phyloP scores from a whole-genome alignment of 208 protist genomes.

The Porcisia hertigi region DNA sequence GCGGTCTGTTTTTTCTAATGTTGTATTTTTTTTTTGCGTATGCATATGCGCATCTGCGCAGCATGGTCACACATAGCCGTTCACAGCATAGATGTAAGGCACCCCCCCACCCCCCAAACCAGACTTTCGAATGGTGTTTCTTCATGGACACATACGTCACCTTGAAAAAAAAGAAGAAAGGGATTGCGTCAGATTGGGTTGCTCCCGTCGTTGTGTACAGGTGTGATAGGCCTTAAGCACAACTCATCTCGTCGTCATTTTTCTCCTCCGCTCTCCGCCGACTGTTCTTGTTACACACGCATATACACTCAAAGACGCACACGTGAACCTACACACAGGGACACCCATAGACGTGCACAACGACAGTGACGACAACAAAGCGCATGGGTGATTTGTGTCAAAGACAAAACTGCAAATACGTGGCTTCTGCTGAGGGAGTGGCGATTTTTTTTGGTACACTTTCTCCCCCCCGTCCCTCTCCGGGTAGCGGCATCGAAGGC shows the following conservation, averaged over 20 bases:
- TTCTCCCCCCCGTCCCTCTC: not conserved
- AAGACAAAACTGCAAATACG: not conserved
- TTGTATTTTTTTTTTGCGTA: too few species aligned
- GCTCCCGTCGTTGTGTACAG: too few species aligned
- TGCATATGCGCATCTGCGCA: not conserved
- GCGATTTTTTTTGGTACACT: too few species aligned
- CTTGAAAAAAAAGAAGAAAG: not conserved
- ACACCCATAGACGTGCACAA: not conserved
- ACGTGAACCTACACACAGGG: not conserved
- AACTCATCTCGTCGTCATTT: not conserved
- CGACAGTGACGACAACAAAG: not conserved
- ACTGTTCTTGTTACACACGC: constrained; percentile 6
- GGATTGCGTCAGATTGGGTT: too few species aligned
- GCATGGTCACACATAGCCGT: not conserved
- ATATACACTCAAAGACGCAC: constrained; percentile 2
- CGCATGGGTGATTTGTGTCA: not conserved
- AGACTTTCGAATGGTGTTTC: not conserved
- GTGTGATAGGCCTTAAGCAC: too few species aligned
- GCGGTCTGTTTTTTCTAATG: too few species aligned
- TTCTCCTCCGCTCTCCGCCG: not conserved
- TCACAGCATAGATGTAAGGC: not conserved
- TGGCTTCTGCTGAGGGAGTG: not conserved
- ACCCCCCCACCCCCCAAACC: not conserved
- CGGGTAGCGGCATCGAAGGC: not conserved
- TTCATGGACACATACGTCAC: too few species aligned